Conservation (phyloP, 176 grass and related monocot species). For the Paspalum vaginatum region DNA sequence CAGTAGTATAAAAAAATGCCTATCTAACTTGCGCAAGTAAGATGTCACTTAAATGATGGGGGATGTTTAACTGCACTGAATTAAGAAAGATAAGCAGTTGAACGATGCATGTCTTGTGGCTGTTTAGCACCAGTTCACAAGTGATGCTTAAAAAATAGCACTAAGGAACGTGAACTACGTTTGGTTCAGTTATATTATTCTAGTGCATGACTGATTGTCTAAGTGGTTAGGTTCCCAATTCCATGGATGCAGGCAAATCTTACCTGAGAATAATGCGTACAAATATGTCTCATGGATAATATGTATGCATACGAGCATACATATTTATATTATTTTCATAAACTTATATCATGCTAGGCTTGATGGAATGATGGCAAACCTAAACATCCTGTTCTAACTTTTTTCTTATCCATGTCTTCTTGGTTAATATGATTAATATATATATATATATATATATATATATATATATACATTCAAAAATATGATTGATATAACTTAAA, state of each 20-base stretch:
- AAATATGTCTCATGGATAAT: slow-evolving; percentile 1
- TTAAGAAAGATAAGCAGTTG: slow-evolving; percentile 30
- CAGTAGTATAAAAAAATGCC: slow-evolving; percentile 23
- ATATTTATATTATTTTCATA: background rate
- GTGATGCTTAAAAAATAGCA: background rate
- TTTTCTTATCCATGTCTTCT: background rate
- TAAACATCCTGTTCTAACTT: background rate
- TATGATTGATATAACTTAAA: background rate
- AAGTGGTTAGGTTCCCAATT: background rate
- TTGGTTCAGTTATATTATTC: slow-evolving; percentile 25
- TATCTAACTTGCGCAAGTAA: slow-evolving; percentile 31
- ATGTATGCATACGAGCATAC: background rate
- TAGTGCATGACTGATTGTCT: slow-evolving; percentile 9
- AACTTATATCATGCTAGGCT: background rate
- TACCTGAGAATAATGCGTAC: slow-evolving; percentile 1
- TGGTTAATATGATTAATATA: background rate
- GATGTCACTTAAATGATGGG: slow-evolving; percentile 23
- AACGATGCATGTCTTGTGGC: background rate
- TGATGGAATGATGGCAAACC: background rate
- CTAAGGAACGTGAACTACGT: slow-evolving; percentile 8
- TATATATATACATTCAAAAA: background rate
- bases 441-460: background rate
- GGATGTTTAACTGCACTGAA: slow-evolving; percentile 11
- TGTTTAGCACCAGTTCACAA: background rate
- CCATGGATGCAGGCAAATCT: slow-evolving; percentile 4